Evolutionary conservation across 2,329 filamentous ascomycete genomes (phyloP).

Genomic region (Nemania sp.): DNA sequence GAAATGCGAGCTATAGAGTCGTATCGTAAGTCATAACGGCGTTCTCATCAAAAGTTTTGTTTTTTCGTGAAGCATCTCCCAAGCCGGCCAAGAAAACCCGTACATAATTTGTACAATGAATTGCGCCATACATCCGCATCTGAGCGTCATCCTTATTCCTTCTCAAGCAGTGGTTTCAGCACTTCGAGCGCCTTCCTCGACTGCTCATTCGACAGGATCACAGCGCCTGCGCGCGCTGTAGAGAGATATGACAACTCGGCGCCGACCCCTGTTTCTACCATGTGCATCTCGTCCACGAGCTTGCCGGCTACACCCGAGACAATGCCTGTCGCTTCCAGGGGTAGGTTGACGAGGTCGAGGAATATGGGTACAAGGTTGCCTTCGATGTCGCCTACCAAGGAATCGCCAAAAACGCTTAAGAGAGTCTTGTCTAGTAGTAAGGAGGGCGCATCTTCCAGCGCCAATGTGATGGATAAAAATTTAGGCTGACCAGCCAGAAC

Average conservation of each 20-base stretch:
- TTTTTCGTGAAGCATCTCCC: neutral
- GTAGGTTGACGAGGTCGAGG: constrained; percentile 77
- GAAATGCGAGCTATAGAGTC: constrained; percentile 4
- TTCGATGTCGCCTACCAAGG: constrained; percentile 74
- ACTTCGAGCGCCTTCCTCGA: constrained; percentile 74
- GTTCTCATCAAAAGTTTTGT: neutral
- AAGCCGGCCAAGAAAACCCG: neutral
- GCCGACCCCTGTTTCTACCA: constrained; percentile 45
- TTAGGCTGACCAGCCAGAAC: constrained; percentile 63
- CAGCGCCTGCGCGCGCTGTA: constrained; percentile 84
- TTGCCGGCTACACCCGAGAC: constrained; percentile 90
- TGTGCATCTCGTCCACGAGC: constrained; percentile 71
- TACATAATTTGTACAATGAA: constrained; percentile 17
- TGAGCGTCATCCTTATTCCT: constrained; percentile 33
- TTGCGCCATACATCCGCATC: neutral
- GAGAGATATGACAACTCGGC: constrained; percentile 89
- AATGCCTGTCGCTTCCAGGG: constrained; percentile 88
- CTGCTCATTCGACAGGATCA: constrained; percentile 79
- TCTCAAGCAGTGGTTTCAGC: constrained; percentile 56
- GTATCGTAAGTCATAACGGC: constrained; percentile 19
- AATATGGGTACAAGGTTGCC: constrained; percentile 82
- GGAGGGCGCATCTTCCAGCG: constrained; percentile 73
- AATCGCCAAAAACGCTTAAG: constrained; percentile 67
- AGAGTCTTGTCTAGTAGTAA: constrained; percentile 72
- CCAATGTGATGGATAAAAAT: constrained; percentile 75